Conservation (phyloP, 2,329 filamentous ascomycete genomes). For the Rutstroemia sp. region DNA sequence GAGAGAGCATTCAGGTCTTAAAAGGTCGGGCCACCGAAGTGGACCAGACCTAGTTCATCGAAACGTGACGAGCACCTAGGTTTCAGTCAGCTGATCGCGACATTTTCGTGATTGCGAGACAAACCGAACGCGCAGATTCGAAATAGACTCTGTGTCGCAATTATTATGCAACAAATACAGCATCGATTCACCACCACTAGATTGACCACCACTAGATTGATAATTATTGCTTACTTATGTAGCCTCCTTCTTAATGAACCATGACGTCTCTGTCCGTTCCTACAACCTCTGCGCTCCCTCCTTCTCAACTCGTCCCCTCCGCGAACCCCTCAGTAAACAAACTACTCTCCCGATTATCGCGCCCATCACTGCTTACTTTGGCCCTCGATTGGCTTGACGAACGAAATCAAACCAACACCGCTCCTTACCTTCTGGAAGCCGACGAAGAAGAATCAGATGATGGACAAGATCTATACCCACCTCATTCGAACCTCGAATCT, state of each 20-base stretch:
- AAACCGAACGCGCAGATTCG: too few species aligned
- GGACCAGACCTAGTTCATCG: too few species aligned
- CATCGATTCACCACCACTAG: too few species aligned
- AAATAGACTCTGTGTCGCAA: too few species aligned
- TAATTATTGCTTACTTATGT: too few species aligned
- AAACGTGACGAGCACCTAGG: neutral
- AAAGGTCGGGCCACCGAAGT: too few species aligned
- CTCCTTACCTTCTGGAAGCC: constrained; percentile 47
- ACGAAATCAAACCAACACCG: constrained; percentile 50
- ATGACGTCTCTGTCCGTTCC: constrained; percentile 49
- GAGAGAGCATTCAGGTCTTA: too few species aligned
- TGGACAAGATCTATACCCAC: constrained; percentile 59
- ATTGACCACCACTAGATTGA: too few species aligned
- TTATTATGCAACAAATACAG: too few species aligned
- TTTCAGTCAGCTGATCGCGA: constrained; percentile 5
- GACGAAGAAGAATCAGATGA: constrained; percentile 44
- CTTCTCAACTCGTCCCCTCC: constrained; percentile 60
- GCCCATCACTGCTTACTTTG: constrained; percentile 63
- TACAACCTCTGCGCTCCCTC: constrained; percentile 64
- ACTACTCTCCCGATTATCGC: constrained; percentile 61
- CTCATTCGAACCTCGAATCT: constrained; percentile 56
- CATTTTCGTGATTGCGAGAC: neutral
- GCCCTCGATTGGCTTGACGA: constrained; percentile 72
- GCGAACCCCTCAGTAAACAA: constrained; percentile 58
- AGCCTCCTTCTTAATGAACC: too few species aligned